Conservation (phyloP, 2,329 filamentous ascomycete species). For the Thielaviopsis punctulata region DNA sequence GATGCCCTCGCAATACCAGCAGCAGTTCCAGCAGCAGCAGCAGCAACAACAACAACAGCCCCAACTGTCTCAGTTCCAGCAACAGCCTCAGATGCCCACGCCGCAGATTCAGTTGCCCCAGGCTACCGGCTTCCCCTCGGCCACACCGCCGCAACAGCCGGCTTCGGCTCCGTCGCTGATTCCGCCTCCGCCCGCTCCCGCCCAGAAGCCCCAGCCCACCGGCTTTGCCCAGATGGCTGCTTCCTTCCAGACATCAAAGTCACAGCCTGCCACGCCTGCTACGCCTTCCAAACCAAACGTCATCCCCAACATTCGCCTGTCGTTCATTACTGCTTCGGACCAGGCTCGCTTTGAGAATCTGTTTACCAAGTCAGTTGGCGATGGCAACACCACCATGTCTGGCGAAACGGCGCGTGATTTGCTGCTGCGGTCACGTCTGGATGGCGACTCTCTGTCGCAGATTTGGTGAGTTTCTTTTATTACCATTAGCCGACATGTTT, state of each 20-base stretch:
- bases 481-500: conserved; percentile 13
- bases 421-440: conserved; percentile 70
- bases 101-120: conserved; percentile 25
- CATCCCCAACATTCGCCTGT: conserved; percentile 86
- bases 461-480: conserved; percentile 60
- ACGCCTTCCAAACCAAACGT: conserved; percentile 42
- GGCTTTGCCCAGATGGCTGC: conserved; percentile 51
- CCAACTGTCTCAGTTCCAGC: conserved; percentile 23
- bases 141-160: conserved; percentile 32
- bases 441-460: conserved; percentile 73
- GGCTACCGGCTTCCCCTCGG: conserved; percentile 27
- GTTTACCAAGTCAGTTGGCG: conserved; percentile 87
- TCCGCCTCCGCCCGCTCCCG: conserved; percentile 35
- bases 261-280: conserved; percentile 26
- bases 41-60: conserved; percentile 28
- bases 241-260: conserved; percentile 39
- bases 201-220: conserved; percentile 48
- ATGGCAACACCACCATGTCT: conserved; percentile 68
- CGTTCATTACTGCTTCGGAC: conserved; percentile 88
- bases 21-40: conserved; percentile 31
- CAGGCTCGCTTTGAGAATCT: conserved; percentile 95
- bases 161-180: conserved; percentile 20
- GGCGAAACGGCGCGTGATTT: conserved; percentile 87
- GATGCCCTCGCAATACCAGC: conserved; percentile 42
- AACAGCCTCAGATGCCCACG: conserved; percentile 24